phyloP scores from a whole-genome alignment of 495 filamentous ascomycete species.

The Penicillium mononematosum region DNA sequence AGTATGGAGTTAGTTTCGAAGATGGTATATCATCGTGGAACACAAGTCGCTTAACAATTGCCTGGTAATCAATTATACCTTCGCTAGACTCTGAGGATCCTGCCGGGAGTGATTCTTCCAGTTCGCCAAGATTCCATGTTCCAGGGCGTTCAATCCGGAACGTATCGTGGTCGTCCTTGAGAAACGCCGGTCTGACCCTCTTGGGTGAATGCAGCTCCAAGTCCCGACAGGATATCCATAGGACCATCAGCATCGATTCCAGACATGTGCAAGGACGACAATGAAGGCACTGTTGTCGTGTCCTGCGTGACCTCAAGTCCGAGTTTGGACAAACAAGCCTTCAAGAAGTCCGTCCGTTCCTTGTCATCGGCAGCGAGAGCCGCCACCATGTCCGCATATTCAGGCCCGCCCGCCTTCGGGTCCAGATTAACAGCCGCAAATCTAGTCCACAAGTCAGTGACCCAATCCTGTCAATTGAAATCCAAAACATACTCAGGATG shows the following conservation, averaged over 20 bases:
- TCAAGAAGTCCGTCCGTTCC: slow-evolving; percentile 71
- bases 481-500: slow-evolving; percentile 79
- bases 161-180: slow-evolving; percentile 81
- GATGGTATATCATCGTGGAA: slow-evolving; percentile 70
- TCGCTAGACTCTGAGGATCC: slow-evolving; percentile 34
- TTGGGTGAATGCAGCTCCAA: slow-evolving; percentile 62
- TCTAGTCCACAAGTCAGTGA: slow-evolving; percentile 44
- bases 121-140: slow-evolving; percentile 58
- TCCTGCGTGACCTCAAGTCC: slow-evolving; percentile 73
- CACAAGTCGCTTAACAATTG: slow-evolving; percentile 68
- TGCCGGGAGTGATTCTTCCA: slow-evolving; percentile 51
- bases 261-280: slow-evolving; percentile 84
- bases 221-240: slow-evolving; percentile 61
- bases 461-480: not conserved
- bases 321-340: slow-evolving; percentile 78
- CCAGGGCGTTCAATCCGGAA: slow-evolving; percentile 71
- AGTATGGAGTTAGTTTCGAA: slow-evolving; percentile 77
- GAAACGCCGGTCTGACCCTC: slow-evolving; percentile 69
- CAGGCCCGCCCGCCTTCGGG: slow-evolving; percentile 56
- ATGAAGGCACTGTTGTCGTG: slow-evolving; percentile 67
- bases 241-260: slow-evolving; percentile 63
- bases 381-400: slow-evolving; percentile 67
- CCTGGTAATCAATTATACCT: slow-evolving; percentile 72
- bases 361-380: slow-evolving; percentile 69
- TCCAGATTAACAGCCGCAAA: slow-evolving; percentile 81